Base-by-base conservation (phyloP, 306 rosid species). In the Herpetospermum pedunculosum region DNA sequence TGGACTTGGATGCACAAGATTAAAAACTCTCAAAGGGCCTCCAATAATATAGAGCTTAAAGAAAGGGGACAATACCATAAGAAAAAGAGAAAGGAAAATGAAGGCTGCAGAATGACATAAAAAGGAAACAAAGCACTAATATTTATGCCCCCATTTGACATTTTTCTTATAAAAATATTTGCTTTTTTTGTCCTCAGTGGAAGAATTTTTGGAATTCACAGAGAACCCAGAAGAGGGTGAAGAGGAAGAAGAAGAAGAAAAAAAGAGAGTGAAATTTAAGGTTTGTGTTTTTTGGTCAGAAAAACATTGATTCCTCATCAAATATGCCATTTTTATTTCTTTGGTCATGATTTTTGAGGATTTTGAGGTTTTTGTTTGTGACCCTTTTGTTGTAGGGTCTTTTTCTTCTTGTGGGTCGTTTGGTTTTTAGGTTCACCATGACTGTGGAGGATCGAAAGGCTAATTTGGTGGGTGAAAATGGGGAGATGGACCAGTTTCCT, bases 361-460 rank as follows among this genome's bases (percentile, higher is more conserved):
- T 15, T 48, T 15, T 49, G n/a, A 35, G 23, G 23, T 41, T 70
- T 62, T 76, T 59, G 18, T 16, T 54, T 30, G 18, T 38, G 54
- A 34, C 75, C 55, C 59, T 48, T 71, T 30, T 49, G 26, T 9
- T 10, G 35, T 34, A 26, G 26, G 32, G 18, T 18, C 18, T 10
- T 74, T 75, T 81, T 83, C 63, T 30, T 80, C 69, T 30, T 76
- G 82, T 79, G 80, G 80, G 85, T 80, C 21, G 83, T 32, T 26
- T 80, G 77, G 40, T 32, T 48, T 70, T 55, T 48, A 82, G 50
- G 65, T 19, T 77, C 32, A 60, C 48, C 19, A 88, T 87, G 90
- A 84, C 70, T 58, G 85, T 80, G 82, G 96, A 80, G 80, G 77
- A 80, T 60, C 88, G 78, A 80, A 84, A 76, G 76, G 74, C 52